Percentiles rank a stretch among this genome's conserved stretches.
Evolutionary conservation across 257 asterid genomes (phyloP).

Genomic region (Lycium ferocissimum): DNA sequence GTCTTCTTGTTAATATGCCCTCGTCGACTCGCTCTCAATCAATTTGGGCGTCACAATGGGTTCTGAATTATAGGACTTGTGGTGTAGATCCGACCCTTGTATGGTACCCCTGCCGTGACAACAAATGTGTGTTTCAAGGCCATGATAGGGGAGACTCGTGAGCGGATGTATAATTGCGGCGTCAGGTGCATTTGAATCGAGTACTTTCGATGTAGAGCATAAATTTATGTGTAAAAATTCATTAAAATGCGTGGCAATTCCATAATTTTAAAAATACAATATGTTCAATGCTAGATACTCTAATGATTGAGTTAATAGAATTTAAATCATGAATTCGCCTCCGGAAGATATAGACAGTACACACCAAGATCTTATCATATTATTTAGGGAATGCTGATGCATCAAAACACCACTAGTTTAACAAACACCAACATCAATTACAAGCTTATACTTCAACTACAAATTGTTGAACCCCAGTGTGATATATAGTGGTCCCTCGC

Average conservation of each 20-base stretch:
- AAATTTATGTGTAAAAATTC: too few species aligned
- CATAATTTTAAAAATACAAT: too few species aligned
- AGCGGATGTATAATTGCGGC: too few species aligned
- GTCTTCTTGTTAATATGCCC: background rate
- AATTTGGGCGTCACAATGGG: background rate
- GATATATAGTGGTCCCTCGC: background rate
- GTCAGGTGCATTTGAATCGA: too few species aligned
- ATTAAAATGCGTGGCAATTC: too few species aligned
- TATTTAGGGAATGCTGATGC: background rate
- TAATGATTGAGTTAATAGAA: too few species aligned
- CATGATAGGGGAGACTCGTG: background rate
- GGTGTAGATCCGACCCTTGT: too few species aligned
- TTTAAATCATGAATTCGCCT: too few species aligned
- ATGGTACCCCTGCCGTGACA: background rate
- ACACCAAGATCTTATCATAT: background rate
- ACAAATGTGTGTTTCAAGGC: background rate
- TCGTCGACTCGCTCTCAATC: background rate
- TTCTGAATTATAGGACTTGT: background rate
- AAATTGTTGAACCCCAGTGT: background rate
- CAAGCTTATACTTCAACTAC: background rate
- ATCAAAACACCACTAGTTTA: background rate
- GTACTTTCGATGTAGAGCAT: too few species aligned
- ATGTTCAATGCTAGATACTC: too few species aligned
- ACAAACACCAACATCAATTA: background rate
- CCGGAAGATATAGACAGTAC: background rate